phyloP scores from a whole-genome alignment of 257 asterid genomes.

The Echites panduratus region DNA sequence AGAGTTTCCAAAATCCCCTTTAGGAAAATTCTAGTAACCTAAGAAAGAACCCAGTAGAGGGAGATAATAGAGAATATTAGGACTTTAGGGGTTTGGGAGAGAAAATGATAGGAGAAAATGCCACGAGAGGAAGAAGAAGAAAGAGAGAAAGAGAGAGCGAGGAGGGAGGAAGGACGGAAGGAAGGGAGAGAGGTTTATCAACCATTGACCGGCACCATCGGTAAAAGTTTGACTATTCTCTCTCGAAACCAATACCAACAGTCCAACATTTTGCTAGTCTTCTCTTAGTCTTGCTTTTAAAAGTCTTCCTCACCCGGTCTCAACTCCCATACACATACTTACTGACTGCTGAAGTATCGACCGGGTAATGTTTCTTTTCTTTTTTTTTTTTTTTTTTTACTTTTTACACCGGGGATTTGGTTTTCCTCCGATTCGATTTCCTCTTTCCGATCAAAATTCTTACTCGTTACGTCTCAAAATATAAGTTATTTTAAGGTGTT shows the following conservation, averaged over 20 bases:
- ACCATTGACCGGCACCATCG: constrained; percentile 30
- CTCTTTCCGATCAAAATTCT: no score
- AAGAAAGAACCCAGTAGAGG: not conserved
- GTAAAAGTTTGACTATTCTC: constrained; percentile 29
- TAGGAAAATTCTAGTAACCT: not conserved
- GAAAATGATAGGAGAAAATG: constrained; percentile 2
- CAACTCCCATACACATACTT: not conserved
- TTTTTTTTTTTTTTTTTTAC: no score
- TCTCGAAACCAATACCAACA: not conserved
- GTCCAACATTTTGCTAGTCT: constrained; percentile 9
- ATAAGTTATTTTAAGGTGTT: no score
- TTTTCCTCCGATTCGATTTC: no score
- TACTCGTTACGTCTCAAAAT: no score
- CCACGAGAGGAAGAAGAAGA: not conserved
- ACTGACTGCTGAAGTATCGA: no score
- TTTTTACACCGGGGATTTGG: no score
- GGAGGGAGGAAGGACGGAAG: no score
- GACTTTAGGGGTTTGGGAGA: not conserved
- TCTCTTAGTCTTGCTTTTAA: constrained; percentile 1
- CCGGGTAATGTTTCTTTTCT: no score
- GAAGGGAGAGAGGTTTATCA: constrained; percentile 16
- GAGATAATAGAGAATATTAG: not conserved
- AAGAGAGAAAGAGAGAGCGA: not conserved
- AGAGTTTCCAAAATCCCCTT: not conserved
- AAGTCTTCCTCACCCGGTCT: not conserved